Evolutionary conservation across 257 asterid genomes (phyloP), one percentile per base, ranked within the genome.

Genomic region (Verbascum thapsus): DNA sequence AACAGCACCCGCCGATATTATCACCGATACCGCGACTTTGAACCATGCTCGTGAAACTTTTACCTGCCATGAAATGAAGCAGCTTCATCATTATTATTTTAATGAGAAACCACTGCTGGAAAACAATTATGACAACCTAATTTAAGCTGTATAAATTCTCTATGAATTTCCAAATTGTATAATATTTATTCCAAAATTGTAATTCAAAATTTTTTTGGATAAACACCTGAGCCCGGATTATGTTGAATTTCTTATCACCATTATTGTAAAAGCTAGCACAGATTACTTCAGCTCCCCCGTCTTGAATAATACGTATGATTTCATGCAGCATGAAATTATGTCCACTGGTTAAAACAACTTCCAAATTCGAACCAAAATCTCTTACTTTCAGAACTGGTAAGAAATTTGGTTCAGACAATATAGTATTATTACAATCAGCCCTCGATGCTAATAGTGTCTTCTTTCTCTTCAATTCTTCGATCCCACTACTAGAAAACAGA

Each of bases 281-380:
- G 9, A 64, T 47, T 1, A 78, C 85, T 61, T 81, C 66, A 68
- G 76, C 80, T 64, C 82, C 85, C 73, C 61, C 85, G 64, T 73
- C 64, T 61, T 71, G 71, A 6, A 81, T 6, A 15, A 81, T 69
- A 34, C 38, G 57, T 12, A 81, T 54, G 1, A 73, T 49, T 62
- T 76, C 44, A 43, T 63, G 56, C 39, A 78, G 4, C 17, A 1
- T 67, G 67, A 78, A 30, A 0, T 68, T 73, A n/a, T 58, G 7
- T 49, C 70, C 76, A 73, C 69, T 64, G 0, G 68, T 52, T 48
- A 81, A 64, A 53, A 70, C 61, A 20, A 81, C 80, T 75, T 81
- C 81, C 35, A 81, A 9, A 51, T 62, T 60, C n/a, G 82, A 58
- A 20, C 61, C 81, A 0, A 67, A 38, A 1, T 78, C 87, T 34